A percentile compares a stretch with the other conserved stretches of the same genome.
phyloP scores from a whole-genome alignment of 2,329 filamentous ascomycete genomes.

The Fusarium pseudonygamai region DNA sequence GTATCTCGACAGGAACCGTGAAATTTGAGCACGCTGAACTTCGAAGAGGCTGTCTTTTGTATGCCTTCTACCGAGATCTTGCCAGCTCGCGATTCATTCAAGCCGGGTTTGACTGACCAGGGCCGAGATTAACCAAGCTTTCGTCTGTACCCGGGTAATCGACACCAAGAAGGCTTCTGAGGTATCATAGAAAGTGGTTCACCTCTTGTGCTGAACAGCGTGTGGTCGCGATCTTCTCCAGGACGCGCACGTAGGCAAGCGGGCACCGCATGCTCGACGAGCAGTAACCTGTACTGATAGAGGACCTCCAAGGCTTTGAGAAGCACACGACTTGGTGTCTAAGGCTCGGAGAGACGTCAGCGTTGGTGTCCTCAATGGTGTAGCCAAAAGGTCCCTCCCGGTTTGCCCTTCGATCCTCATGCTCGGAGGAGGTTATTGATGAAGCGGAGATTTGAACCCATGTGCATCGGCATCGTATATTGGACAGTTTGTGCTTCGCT shows the following conservation, averaged over 20 bases:
- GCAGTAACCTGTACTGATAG: neutral
- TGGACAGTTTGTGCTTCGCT: neutral
- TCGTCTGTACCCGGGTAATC: neutral
- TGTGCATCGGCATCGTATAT: neutral
- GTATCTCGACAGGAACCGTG: neutral
- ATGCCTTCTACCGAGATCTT: neutral
- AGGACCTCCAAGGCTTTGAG: neutral
- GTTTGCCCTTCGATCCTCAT: too few species aligned
- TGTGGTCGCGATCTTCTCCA: neutral
- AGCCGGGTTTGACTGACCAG: neutral
- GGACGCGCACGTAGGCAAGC: neutral
- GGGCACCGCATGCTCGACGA: neutral
- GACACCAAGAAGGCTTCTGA: neutral
- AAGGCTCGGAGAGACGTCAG: fast-evolving
- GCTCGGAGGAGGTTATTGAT: neutral
- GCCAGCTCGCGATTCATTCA: neutral
- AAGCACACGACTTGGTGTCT: neutral
- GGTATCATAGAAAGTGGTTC: neutral
- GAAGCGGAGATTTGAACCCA: neutral
- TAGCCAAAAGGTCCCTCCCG: neutral
- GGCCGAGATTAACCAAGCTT: neutral
- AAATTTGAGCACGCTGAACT: neutral
- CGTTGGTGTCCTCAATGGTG: neutral
- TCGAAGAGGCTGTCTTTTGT: neutral
- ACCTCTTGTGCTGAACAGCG: neutral